A percentile compares a stretch with the other conserved stretches of the same genome.
phyloP scores from a whole-genome alignment of 768 basidiomycete species.

The Gloeophyllum trabeum region DNA sequence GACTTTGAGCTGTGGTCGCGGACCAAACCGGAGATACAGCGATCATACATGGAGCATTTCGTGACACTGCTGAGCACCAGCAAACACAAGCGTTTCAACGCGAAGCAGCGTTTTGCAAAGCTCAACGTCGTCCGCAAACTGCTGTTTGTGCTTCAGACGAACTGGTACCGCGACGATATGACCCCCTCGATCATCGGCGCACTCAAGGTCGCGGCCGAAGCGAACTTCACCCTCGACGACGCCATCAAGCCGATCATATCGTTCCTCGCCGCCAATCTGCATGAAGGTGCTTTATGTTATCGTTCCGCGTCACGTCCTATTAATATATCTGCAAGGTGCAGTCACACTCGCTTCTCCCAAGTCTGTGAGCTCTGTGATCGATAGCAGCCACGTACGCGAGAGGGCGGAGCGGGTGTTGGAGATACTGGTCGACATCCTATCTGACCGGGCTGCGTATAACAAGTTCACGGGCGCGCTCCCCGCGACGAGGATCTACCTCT shows the following conservation, averaged over 20 bases:
- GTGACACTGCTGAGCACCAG: slow-evolving; percentile 60
- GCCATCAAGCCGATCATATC: slow-evolving; percentile 79
- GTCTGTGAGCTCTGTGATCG: slow-evolving; percentile 46
- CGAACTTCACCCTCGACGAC: slow-evolving; percentile 62
- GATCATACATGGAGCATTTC: slow-evolving; percentile 75
- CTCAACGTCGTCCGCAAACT: slow-evolving; percentile 55
- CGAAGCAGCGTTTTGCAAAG: slow-evolving; percentile 51
- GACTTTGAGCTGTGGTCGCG: slow-evolving; percentile 88
- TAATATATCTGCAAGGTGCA: slow-evolving; percentile 8
- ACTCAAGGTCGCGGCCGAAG: slow-evolving; percentile 46
- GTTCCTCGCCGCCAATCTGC: slow-evolving; percentile 73
- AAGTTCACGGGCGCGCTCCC: slow-evolving; percentile 72
- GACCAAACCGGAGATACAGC: slow-evolving; percentile 62
- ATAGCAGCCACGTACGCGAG: slow-evolving; percentile 33
- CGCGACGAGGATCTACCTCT: slow-evolving; percentile 63
- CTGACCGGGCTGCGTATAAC: slow-evolving; percentile 38
- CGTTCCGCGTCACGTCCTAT: not conserved
- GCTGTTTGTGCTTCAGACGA: slow-evolving; percentile 72
- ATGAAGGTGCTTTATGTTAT: slow-evolving; percentile 39
- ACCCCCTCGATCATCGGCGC: slow-evolving; percentile 41
- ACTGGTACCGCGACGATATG: slow-evolving; percentile 57
- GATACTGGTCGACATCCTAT: slow-evolving; percentile 50
- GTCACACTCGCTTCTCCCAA: slow-evolving; percentile 32
- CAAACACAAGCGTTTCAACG: slow-evolving; percentile 68
- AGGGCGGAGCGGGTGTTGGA: slow-evolving; percentile 63